Conservation (phyloP, 2,329 filamentous ascomycete species). For the Claviceps sp. region DNA sequence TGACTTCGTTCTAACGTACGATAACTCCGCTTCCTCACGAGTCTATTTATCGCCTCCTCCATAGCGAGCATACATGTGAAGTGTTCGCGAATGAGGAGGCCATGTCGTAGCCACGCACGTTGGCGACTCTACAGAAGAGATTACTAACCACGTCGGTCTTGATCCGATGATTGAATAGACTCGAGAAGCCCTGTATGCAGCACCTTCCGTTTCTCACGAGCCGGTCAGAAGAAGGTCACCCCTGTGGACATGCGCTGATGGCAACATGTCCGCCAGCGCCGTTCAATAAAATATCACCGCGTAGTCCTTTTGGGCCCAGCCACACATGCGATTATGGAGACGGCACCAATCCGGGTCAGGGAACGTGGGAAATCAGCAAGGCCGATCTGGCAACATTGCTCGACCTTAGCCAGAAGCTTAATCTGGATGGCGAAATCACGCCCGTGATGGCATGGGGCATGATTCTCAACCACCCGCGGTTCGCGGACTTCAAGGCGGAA, state of each 20-base stretch:
- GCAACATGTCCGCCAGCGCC: constrained; percentile 70
- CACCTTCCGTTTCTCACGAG: constrained; percentile 72
- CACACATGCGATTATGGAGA: constrained; percentile 21
- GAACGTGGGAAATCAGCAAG: constrained; percentile 69
- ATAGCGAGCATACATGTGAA: constrained; percentile 24
- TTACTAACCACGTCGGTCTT: constrained; percentile 31
- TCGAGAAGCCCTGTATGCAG: constrained; percentile 88
- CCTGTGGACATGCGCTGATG: constrained; percentile 89
- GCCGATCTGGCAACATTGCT: constrained; percentile 69
- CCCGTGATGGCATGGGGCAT: constrained; percentile 92
- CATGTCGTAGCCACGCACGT: constrained; percentile 6
- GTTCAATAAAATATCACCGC: constrained; percentile 33
- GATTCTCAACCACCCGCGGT: constrained; percentile 58
- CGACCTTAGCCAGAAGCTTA: constrained; percentile 68
- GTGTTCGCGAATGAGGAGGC: constrained; percentile 3
- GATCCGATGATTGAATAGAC: constrained; percentile 39
- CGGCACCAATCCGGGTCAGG: constrained; percentile 34
- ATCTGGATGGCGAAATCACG: constrained; percentile 82
- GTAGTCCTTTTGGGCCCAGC: constrained; percentile 39
- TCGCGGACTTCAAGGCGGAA: constrained; percentile 47
- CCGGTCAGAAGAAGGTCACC: constrained; percentile 43
- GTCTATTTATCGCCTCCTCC: constrained; percentile 54
- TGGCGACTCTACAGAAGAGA: constrained; percentile 9
- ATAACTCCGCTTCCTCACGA: constrained; percentile 40
- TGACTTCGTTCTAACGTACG: constrained; percentile 87